Evolutionary conservation across 805 yeast genomes (phyloP).

Genomic region (Saccharomycopsis microspora): DNA sequence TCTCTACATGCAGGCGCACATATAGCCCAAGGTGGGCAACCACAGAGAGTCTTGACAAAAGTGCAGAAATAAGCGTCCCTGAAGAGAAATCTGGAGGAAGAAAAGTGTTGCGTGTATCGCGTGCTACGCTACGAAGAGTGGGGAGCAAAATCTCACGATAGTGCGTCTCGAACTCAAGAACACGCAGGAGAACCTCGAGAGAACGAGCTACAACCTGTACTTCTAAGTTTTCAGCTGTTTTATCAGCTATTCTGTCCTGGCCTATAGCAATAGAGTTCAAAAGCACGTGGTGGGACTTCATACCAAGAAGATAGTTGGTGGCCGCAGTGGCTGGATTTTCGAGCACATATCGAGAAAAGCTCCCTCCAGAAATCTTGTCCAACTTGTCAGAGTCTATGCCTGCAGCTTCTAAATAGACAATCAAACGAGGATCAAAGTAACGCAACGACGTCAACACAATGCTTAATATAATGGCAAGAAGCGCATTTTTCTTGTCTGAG

Average conservation of each 20-base stretch:
- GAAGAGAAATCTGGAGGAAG: constrained; percentile 24
- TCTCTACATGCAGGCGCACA: constrained; percentile 43
- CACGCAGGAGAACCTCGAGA: constrained; percentile 32
- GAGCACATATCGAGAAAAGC: constrained; percentile 38
- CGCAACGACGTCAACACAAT: constrained; percentile 37
- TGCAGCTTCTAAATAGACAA: constrained; percentile 34
- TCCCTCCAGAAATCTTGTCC: background rate
- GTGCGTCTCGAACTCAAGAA: constrained; percentile 45
- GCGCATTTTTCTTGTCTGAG: constrained; percentile 24
- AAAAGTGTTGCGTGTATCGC: background rate
- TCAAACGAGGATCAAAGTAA: constrained; percentile 40
- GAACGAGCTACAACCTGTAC: constrained; percentile 29
- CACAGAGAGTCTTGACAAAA: constrained; percentile 58
- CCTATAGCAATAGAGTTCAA: constrained; percentile 51
- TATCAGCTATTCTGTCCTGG: constrained; percentile 39
- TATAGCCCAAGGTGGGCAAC: constrained; percentile 69
- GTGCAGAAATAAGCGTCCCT: constrained; percentile 57
- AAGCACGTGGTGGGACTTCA: constrained; percentile 41
- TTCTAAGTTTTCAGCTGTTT: constrained; percentile 23
- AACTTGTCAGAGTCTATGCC: constrained; percentile 18
- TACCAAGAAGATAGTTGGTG: constrained; percentile 51
- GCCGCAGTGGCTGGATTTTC: constrained; percentile 62
- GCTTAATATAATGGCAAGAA: constrained; percentile 45
- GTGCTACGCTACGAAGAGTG: background rate
- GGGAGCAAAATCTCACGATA: constrained; percentile 30